phyloP scores from a whole-genome alignment of 495 filamentous ascomycete species.

The Penicillium roqueforti region DNA sequence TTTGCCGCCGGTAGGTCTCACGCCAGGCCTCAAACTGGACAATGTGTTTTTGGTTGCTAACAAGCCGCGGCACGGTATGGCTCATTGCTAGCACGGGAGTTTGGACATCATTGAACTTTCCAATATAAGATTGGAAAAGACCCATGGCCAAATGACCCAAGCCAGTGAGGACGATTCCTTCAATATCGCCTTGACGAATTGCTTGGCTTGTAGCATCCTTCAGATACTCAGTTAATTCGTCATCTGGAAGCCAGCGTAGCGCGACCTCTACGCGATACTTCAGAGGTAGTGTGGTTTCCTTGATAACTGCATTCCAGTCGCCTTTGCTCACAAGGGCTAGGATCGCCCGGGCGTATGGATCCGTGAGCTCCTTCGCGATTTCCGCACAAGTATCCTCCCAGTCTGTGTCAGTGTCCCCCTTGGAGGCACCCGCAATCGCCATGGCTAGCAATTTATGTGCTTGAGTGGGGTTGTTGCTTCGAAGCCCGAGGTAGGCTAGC shows the following conservation, averaged over 20 bases:
- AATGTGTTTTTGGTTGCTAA: constrained; percentile 53
- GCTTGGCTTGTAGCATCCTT: constrained; percentile 55
- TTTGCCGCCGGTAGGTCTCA: constrained; percentile 71
- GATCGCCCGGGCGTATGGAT: constrained; percentile 86
- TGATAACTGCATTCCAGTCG: constrained; percentile 77
- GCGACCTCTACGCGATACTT: constrained; percentile 83
- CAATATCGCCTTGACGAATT: constrained; percentile 73
- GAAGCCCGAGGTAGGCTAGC: constrained; percentile 44
- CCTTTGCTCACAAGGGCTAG: constrained; percentile 88
- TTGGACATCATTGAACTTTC: constrained; percentile 82
- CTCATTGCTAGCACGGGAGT: constrained; percentile 83
- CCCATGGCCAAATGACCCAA: constrained; percentile 73
- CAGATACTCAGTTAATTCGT: constrained; percentile 70
- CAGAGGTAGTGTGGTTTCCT: constrained; percentile 78
- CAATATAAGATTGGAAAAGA: constrained; percentile 82
- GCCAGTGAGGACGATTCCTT: constrained; percentile 84
- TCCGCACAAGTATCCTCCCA: constrained; percentile 55
- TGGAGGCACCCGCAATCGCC: constrained; percentile 51
- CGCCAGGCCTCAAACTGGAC: constrained; percentile 74
- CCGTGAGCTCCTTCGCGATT: constrained; percentile 62
- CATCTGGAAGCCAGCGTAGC: constrained; percentile 75
- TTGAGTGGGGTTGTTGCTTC: constrained; percentile 40
- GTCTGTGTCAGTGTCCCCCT: constrained; percentile 50
- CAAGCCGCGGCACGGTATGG: constrained; percentile 73
- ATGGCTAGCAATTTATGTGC: constrained; percentile 51